Evolutionary conservation across 2,329 filamentous ascomycete species (phyloP).

Genomic region (Xylariaceae sp.): DNA sequence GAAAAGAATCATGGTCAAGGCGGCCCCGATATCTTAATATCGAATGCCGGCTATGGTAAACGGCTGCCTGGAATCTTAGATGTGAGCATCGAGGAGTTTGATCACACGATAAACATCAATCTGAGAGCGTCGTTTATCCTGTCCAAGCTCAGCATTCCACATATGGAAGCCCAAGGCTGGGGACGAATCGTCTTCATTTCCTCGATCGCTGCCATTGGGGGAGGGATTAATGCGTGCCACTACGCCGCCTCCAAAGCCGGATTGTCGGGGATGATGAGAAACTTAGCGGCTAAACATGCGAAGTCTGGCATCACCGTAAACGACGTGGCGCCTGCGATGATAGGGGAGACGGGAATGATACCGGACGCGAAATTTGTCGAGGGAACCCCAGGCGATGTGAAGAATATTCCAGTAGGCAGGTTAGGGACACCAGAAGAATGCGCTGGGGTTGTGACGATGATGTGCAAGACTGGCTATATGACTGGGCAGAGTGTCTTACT

Average conservation of each 20-base stretch:
- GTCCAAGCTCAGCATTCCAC: slow-evolving; percentile 63
- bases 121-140: slow-evolving; percentile 67
- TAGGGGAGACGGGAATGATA: slow-evolving; percentile 68
- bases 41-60: slow-evolving; percentile 71
- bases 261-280: slow-evolving; percentile 69
- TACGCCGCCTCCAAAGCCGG: slow-evolving; percentile 68
- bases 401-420: slow-evolving; percentile 63
- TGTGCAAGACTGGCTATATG: slow-evolving; percentile 65
- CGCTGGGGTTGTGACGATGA: slow-evolving; percentile 65
- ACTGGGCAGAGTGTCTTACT: slow-evolving; percentile 62
- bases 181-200: slow-evolving; percentile 69
- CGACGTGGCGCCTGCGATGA: slow-evolving; percentile 73
- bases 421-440: slow-evolving; percentile 64
- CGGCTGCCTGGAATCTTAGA: slow-evolving; percentile 62
- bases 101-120: slow-evolving; percentile 67
- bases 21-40: slow-evolving; percentile 67
- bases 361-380: slow-evolving; percentile 57
- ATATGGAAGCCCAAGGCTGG: slow-evolving; percentile 66
- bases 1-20: slow-evolving; percentile 54
- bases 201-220: slow-evolving; percentile 67
- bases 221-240: slow-evolving; percentile 67
- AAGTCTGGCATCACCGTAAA: slow-evolving; percentile 69
- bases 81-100: slow-evolving; percentile 68
- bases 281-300: slow-evolving; percentile 64
- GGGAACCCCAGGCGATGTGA: slow-evolving; percentile 63